These are phyloP conservation scores for Uncinocarpus reesii DNA, from an alignment of 2,329 filamentous ascomycete species.

Conservation along the genomic window DNA sequence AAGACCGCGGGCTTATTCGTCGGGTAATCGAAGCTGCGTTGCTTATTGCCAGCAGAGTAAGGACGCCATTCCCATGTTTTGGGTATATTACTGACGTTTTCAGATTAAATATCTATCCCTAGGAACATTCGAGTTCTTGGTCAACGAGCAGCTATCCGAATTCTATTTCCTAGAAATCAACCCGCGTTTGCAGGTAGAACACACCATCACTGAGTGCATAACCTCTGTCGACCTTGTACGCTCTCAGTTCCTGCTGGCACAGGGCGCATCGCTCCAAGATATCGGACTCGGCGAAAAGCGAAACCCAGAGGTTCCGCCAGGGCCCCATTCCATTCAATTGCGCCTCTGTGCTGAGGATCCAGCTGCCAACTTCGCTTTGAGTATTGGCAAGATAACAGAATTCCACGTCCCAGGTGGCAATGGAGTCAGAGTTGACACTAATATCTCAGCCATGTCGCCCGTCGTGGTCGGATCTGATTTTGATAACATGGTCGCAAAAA, in stretches of 20 bases:
- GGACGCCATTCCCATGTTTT: conserved; percentile 10
- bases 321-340: conserved; percentile 44
- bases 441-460: conserved; percentile 37
- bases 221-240: conserved; percentile 46
- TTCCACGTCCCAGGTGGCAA: conserved; percentile 49
- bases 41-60: conserved; percentile 41
- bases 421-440: conserved; percentile 49
- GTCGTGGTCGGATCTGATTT: conserved; percentile 46
- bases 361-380: conserved; percentile 44
- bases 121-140: conserved; percentile 56
- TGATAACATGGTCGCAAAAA: conserved; percentile 50
- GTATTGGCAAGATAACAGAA: conserved; percentile 49
- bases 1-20: conserved; percentile 39
- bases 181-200: conserved; percentile 51
- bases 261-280: conserved; percentile 37
- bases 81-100: neutral
- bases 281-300: conserved; percentile 26
- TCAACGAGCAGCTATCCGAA: conserved; percentile 40
- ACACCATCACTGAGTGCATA: conserved; percentile 51
- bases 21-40: conserved; percentile 46
- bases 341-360: conserved; percentile 50
- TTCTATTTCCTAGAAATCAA: conserved; percentile 54
- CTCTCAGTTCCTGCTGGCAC: conserved; percentile 45
- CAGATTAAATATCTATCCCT: conserved; percentile 48
- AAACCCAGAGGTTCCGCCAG: conserved; percentile 29